Conservation (phyloP, 805 yeast species). For the Pichia rugopelliculosa region DNA sequence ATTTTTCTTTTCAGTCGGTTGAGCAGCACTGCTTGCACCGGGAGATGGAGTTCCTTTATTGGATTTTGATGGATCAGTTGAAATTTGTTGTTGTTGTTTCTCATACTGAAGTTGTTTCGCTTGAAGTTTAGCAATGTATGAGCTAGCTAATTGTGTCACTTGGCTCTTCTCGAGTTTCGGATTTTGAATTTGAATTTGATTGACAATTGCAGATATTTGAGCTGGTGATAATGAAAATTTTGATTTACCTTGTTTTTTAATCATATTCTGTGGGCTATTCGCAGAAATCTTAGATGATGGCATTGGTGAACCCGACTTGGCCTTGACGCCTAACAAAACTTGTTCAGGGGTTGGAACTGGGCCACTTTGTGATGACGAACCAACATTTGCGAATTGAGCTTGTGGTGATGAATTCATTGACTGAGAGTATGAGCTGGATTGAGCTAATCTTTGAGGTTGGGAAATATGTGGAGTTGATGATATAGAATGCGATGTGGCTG, state of each 20-base stretch:
- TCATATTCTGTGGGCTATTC: neutral
- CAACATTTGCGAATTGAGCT: neutral
- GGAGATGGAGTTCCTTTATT: constrained; percentile 2
- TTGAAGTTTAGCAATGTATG: constrained; percentile 52
- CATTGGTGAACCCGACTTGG: constrained; percentile 9
- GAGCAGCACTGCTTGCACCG: neutral
- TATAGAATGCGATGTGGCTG: neutral
- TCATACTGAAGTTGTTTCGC: constrained; percentile 20
- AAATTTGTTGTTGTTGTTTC: constrained; percentile 13
- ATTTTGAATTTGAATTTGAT: constrained; percentile 57
- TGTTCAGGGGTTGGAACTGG: constrained; percentile 23
- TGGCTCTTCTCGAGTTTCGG: constrained; percentile 58
- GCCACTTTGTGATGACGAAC: constrained; percentile 4
- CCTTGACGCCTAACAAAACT: constrained; percentile 12
- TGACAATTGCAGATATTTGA: constrained; percentile 59
- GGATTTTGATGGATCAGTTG: constrained; percentile 6
- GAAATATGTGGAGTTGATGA: neutral
- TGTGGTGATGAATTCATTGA: constrained; percentile 4
- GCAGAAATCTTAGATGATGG: constrained; percentile 1
- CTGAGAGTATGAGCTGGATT: neutral
- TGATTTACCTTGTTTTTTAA: constrained; percentile 11
- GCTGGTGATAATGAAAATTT: constrained; percentile 42
- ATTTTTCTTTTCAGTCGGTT: constrained; percentile 2
- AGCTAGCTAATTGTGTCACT: constrained; percentile 59
- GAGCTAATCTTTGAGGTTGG: neutral